phyloP scores from a whole-genome alignment of 345 rosid species.

The Kandelia obovata region DNA sequence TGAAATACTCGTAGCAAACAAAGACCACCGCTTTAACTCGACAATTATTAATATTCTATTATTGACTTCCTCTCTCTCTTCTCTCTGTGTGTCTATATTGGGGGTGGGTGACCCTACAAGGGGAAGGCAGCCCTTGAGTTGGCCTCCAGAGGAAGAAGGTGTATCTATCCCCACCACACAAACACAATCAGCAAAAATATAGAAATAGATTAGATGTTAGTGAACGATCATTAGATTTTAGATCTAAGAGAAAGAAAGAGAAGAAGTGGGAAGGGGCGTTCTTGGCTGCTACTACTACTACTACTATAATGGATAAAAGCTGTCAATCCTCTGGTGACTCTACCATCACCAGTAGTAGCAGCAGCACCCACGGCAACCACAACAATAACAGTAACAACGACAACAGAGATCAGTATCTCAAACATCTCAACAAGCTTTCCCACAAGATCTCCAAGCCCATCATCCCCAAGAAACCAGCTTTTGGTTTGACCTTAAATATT shows the following conservation, averaged over 20 bases:
- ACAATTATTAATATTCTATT: too few species aligned
- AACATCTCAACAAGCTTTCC: slow-evolving; percentile 73
- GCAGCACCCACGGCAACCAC: slow-evolving; percentile 10
- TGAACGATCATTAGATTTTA: slow-evolving; percentile 13
- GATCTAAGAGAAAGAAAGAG: background rate
- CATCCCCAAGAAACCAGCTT: slow-evolving; percentile 32
- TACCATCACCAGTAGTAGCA: slow-evolving; percentile 30
- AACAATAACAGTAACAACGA: background rate
- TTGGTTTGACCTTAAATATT: slow-evolving; percentile 22
- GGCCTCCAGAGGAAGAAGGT: too few species aligned
- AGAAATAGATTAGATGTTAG: background rate
- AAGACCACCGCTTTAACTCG: background rate
- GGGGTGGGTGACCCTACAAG: too few species aligned
- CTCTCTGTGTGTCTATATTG: too few species aligned
- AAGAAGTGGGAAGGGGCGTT: slow-evolving; percentile 5
- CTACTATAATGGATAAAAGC: slow-evolving; percentile 50
- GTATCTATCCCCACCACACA: background rate
- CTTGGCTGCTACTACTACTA: background rate
- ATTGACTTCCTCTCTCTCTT: too few species aligned
- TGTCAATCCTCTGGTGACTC: slow-evolving; percentile 48
- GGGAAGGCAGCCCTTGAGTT: too few species aligned
- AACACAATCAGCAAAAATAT: background rate
- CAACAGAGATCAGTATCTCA: slow-evolving; percentile 34
- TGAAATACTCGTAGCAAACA: background rate
- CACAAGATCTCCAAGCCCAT: slow-evolving; percentile 76